These are phyloP conservation scores for Solanum okadae DNA, from an alignment of 257 asterid species.

Conservation along the genomic window DNA sequence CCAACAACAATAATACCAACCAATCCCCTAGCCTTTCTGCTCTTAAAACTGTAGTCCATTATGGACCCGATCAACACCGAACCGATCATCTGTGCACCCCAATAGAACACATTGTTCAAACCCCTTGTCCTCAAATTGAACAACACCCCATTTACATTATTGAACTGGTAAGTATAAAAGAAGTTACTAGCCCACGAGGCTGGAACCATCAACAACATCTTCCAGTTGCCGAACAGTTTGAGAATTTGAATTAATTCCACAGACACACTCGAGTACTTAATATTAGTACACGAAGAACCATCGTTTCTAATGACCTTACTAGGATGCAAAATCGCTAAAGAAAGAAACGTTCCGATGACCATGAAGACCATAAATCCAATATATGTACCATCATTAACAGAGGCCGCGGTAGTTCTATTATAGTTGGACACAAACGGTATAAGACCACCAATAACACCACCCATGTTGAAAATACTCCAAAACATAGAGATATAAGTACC, in stretches of 20 bases:
- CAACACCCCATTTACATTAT: slow-evolving; percentile 64
- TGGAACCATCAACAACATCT: slow-evolving; percentile 73
- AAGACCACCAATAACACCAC: slow-evolving; percentile 88
- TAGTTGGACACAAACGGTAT: slow-evolving; percentile 63
- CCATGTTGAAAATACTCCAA: slow-evolving; percentile 89
- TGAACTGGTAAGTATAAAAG: slow-evolving; percentile 86
- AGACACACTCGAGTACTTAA: slow-evolving; percentile 58
- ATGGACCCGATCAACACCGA: slow-evolving; percentile 55
- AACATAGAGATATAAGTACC: slow-evolving; percentile 77
- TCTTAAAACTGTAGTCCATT: slow-evolving; percentile 65
- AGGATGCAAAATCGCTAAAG: slow-evolving; percentile 67
- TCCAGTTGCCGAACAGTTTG: slow-evolving; percentile 72
- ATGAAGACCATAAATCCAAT: slow-evolving; percentile 88
- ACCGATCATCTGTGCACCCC: slow-evolving; percentile 92
- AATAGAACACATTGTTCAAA: slow-evolving; percentile 51
- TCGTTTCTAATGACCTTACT: slow-evolving; percentile 63
- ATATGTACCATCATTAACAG: slow-evolving; percentile 90
- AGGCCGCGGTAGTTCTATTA: slow-evolving; percentile 36
- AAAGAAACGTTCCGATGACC: slow-evolving; percentile 51
- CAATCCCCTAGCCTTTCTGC: slow-evolving; percentile 53
- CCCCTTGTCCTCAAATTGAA: slow-evolving; percentile 83
- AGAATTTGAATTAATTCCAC: slow-evolving; percentile 44
- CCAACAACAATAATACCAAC: slow-evolving; percentile 47
- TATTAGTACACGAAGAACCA: slow-evolving; percentile 66
- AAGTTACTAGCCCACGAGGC: slow-evolving; percentile 94